Base-by-base conservation (phyloP, 208 protist species). In the Trypanosoma conorhini region DNA sequence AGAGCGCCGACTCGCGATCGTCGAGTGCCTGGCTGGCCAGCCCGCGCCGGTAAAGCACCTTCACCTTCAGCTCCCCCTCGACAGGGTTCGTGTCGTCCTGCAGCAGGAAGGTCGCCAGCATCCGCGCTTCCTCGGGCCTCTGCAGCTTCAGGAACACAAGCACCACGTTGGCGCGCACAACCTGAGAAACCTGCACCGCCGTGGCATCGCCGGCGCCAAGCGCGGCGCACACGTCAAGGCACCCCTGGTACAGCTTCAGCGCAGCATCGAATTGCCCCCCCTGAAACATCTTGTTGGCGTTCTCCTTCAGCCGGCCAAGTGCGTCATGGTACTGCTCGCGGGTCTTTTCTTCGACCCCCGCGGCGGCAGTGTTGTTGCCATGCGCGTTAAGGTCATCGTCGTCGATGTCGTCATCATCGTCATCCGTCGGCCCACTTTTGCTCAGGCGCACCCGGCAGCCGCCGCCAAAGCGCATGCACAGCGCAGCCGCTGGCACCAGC, bases 41-140 rank as follows among this genome's bases (percentile, higher is more conserved):
- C 7, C 87, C 90, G 38, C 90, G 80, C 1, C 90, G 74, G 55
- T 89, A 95, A 0, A 95, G 77, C 42, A 93, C 85, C 71, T 95
- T 95, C 61, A 90, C 87, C 74, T 88, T 84, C 42, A 95, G 38
- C 4, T 79, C 74, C 9, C 52, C 46, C 22, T 70, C 72, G n/a
- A 76, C 21, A 1, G 67, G 60, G 46, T 21, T n/a, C 50, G 31
- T 74, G 26, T 81, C 79, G 31, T 90, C 82, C 56, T 95, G 83
- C 65, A 95, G 74, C 56, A 95, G 70, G 75, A 91, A 83, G 31
- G 90, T 91, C 40, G 90, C 87, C 30, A 89, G 76, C 44, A 85
- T 67, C 13, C 84, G 77, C 44, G 90, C 90, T 28, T 85, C 79
- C 12, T 91, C 86, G 63, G 88, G 91, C 46, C 84, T 72, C n/a